Evolutionary conservation across 805 yeast species (phyloP).

Genomic region (Jamesozyma spencerorum): DNA sequence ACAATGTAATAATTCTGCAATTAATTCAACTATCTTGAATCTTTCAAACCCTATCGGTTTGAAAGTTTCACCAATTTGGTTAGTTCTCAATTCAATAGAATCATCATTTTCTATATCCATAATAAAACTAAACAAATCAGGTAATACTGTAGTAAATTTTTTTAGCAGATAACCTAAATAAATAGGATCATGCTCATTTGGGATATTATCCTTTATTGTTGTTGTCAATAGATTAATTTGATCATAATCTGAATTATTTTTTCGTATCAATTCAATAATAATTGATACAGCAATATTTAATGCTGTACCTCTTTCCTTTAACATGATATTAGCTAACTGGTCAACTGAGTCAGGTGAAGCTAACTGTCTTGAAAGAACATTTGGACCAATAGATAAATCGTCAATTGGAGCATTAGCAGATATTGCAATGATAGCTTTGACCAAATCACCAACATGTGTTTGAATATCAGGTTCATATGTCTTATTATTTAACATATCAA

Average conservation of each 20-base stretch:
- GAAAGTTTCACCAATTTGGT: slow-evolving; percentile 51
- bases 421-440: slow-evolving; percentile 83
- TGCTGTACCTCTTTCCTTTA: slow-evolving; percentile 63
- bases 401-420: slow-evolving; percentile 79
- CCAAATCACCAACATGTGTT: slow-evolving; percentile 83
- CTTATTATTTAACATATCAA: slow-evolving; percentile 52
- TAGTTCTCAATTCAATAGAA: slow-evolving; percentile 33
- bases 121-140: slow-evolving; percentile 10
- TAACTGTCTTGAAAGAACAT: slow-evolving; percentile 74
- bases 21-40: slow-evolving; percentile 79
- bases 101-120: slow-evolving; percentile 18
- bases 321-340: slow-evolving; percentile 59
- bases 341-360: slow-evolving; percentile 60
- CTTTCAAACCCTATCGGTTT: slow-evolving; percentile 84
- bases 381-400: slow-evolving; percentile 83
- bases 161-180: slow-evolving; percentile 78
- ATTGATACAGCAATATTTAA: slow-evolving; percentile 86
- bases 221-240: slow-evolving; percentile 68
- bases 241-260: slow-evolving; percentile 92
- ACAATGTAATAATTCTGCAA: slow-evolving; percentile 90
- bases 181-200: slow-evolving; percentile 81
- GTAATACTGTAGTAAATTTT: slow-evolving; percentile 56
- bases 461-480: slow-evolving; percentile 55
- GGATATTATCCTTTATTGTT: slow-evolving; percentile 75
- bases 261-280: slow-evolving; percentile 83